Evolutionary conservation across 257 asterid species (phyloP).

Genomic region (Ophiorrhiza pumila): DNA sequence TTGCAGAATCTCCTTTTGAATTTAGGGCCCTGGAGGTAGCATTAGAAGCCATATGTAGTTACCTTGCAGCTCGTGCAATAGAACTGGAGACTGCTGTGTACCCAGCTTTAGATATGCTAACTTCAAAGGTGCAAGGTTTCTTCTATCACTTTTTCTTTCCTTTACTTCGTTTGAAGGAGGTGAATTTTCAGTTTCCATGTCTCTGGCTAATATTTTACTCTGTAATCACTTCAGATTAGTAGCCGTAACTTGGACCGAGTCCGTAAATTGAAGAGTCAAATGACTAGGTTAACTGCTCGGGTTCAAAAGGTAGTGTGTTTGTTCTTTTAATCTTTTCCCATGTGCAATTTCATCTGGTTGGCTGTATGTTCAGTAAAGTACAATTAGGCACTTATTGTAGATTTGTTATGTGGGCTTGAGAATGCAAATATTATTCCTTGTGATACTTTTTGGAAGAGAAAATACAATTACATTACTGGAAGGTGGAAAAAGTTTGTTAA

Average conservation of each 20-base stretch:
- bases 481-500: not conserved
- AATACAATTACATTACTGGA: not conserved
- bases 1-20: constrained; percentile 88
- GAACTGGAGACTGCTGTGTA: constrained; percentile 91
- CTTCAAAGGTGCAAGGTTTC: constrained; percentile 61
- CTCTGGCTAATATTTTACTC: not conserved
- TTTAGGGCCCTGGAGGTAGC: constrained; percentile 88
- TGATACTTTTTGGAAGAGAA: not conserved
- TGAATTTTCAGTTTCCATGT: not conserved
- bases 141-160: not conserved
- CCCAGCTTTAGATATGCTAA: constrained; percentile 90
- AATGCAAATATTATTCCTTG: not conserved
- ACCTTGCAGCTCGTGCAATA: constrained; percentile 68
- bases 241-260: constrained; percentile 91
- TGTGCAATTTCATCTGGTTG: not conserved
- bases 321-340: not conserved
- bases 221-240: constrained; percentile 52
- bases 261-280: constrained; percentile 83
- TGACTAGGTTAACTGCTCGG: constrained; percentile 94
- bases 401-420: not conserved
- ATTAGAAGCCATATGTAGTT: constrained; percentile 89
- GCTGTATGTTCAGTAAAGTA: not conserved
- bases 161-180: not conserved
- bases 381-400: not conserved
- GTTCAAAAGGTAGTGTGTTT: constrained; percentile 90